Percentiles rank a stretch among this genome's conserved stretches.
phyloP scores from a whole-genome alignment of 106 monocot species.

The Dioscorea dumetorum region DNA sequence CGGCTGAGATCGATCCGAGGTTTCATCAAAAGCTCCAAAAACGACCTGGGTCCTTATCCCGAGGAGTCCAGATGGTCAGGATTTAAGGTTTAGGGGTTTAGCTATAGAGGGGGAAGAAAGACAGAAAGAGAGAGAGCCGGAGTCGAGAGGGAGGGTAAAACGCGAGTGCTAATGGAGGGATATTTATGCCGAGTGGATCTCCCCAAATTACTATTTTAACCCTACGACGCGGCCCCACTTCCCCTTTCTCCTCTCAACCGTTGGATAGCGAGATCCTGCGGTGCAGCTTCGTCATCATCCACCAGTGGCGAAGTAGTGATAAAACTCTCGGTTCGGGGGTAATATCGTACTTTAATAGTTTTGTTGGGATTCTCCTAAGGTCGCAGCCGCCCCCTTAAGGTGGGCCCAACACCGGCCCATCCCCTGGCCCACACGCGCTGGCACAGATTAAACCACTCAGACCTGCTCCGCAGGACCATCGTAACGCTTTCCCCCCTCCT shows the following conservation, averaged over 20 bases:
- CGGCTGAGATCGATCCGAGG: background rate
- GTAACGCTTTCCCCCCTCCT: no score
- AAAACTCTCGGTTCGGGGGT: no score
- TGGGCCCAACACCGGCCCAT: no score
- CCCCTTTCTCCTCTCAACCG: background rate
- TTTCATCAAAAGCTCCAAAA: constrained; percentile 1
- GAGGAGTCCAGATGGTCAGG: background rate
- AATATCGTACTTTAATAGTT: no score
- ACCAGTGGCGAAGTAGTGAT: no score
- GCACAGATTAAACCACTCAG: no score
- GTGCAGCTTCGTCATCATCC: no score
- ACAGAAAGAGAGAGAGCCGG: background rate
- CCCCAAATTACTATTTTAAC: background rate
- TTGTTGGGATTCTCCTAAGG: no score
- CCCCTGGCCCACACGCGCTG: no score
- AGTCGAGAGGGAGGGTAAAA: background rate
- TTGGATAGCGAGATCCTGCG: no score
- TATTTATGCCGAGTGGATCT: background rate
- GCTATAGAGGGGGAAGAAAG: background rate
- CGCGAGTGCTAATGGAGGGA: background rate
- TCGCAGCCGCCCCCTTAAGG: no score
- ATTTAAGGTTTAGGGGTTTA: background rate
- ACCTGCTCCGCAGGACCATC: no score
- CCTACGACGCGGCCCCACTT: background rate
- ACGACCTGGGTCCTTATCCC: background rate